phyloP scores from a whole-genome alignment of 2,329 filamentous ascomycete genomes.

The Pyrenochaeta sp. region DNA sequence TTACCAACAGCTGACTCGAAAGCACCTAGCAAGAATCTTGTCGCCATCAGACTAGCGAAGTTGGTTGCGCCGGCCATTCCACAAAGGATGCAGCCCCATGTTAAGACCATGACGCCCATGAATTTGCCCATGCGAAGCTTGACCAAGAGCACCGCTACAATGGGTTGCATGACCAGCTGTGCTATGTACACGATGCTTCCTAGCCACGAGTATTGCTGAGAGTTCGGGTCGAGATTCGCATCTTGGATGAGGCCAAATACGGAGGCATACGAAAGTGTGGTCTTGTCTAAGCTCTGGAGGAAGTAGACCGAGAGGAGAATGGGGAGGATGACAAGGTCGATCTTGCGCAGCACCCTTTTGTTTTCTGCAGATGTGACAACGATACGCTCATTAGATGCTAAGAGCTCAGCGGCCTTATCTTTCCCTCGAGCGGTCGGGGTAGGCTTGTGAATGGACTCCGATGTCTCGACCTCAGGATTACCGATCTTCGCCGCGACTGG shows the following conservation, averaged over 20 bases:
- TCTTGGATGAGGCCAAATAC: slow-evolving; percentile 70
- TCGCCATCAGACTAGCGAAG: slow-evolving; percentile 67
- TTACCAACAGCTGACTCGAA: slow-evolving; percentile 68
- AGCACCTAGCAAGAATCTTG: slow-evolving; percentile 72
- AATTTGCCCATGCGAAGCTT: slow-evolving; percentile 70
- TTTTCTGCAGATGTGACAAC: slow-evolving; percentile 63
- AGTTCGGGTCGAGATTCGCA: slow-evolving; percentile 61
- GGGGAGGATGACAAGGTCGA: slow-evolving; percentile 62
- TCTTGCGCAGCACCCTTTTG: slow-evolving; percentile 59
- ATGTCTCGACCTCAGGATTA: slow-evolving; percentile 36
- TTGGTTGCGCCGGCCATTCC: slow-evolving; percentile 68
- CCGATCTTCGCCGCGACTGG: slow-evolving; percentile 16
- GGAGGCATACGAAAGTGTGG: slow-evolving; percentile 67
- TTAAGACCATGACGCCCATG: slow-evolving; percentile 60
- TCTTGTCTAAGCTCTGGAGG: slow-evolving; percentile 70
- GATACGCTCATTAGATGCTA: slow-evolving; percentile 57
- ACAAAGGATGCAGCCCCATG: slow-evolving; percentile 66
- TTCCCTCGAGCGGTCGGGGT: slow-evolving; percentile 22
- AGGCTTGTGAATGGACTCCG: slow-evolving; percentile 39
- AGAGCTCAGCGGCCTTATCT: slow-evolving; percentile 61
- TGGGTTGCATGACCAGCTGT: slow-evolving; percentile 63
- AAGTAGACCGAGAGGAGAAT: slow-evolving; percentile 69
- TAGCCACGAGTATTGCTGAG: slow-evolving; percentile 63
- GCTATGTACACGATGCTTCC: slow-evolving; percentile 63
- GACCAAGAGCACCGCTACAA: slow-evolving; percentile 64